Percentiles rank a stretch among this genome's conserved stretches.
phyloP scores from a whole-genome alignment of 1,284 basidiomycete genomes.

The Caloboletus firmus region DNA sequence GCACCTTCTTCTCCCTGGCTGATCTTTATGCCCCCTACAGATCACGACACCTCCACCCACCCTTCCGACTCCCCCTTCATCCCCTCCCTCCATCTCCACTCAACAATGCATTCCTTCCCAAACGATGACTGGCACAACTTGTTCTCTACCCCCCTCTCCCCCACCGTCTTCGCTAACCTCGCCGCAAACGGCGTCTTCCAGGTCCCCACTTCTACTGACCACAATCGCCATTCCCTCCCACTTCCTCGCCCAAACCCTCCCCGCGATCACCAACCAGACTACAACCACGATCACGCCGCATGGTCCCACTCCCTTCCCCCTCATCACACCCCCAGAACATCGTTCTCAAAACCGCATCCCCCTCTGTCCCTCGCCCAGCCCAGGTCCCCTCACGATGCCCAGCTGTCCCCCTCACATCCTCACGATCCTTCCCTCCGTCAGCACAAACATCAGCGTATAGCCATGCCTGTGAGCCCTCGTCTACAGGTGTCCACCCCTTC shows the following conservation, averaged over 20 bases:
- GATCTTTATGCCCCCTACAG: not conserved
- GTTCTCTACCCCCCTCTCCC: conserved; percentile 58
- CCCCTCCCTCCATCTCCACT: conserved; percentile 9
- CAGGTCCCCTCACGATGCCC: conserved; percentile 10
- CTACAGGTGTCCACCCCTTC: not conserved
- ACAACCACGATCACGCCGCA: conserved; percentile 25
- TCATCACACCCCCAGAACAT: conserved; percentile 16
- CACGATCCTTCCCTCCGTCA: conserved; percentile 13
- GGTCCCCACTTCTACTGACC: conserved; percentile 17
- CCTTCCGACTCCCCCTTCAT: conserved; percentile 2
- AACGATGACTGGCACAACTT: conserved; percentile 54
- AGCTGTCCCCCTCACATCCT: conserved; percentile 5
- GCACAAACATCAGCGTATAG: conserved; percentile 17
- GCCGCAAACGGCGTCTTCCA: conserved; percentile 57
- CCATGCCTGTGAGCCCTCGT: conserved; percentile 16
- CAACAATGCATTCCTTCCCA: conserved; percentile 32
- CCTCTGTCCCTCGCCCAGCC: conserved; percentile 10
- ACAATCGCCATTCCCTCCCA: conserved; percentile 12
- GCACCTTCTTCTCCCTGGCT: not conserved
- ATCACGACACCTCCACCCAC: not conserved
- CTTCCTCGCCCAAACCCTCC: conserved; percentile 7
- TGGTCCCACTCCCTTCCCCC: conserved; percentile 18
- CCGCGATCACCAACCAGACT: conserved; percentile 20
- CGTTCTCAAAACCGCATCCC: conserved; percentile 19
- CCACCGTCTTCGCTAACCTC: conserved; percentile 56